A percentile compares a stretch with the other conserved stretches of the same genome.
Evolutionary conservation across 2,329 filamentous ascomycete genomes (phyloP).

Genomic region (Diplodia corticola): DNA sequence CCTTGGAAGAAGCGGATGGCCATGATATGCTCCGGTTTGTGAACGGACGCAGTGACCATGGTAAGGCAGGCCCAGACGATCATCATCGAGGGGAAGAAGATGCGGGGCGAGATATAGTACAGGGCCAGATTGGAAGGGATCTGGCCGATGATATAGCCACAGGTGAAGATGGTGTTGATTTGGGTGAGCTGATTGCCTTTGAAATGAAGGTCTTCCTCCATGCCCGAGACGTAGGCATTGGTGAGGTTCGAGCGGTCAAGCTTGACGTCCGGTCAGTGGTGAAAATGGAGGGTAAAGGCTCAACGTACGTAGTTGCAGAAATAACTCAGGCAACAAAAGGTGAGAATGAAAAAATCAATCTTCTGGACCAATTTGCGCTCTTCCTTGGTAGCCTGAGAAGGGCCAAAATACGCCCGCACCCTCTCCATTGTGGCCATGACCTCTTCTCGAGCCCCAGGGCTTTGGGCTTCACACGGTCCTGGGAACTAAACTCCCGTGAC

Average conservation of each 20-base stretch:
- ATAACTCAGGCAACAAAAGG: slow-evolving; percentile 59
- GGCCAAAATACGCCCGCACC: slow-evolving; percentile 33
- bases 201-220: slow-evolving; percentile 44
- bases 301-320: slow-evolving; percentile 33
- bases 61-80: slow-evolving; percentile 64
- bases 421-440: slow-evolving; percentile 2
- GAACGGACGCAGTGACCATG: slow-evolving; percentile 58
- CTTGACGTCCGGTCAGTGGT: slow-evolving; percentile 26
- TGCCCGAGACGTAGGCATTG: slow-evolving; percentile 46
- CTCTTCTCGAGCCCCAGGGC: neutral
- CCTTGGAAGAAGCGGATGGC: slow-evolving; percentile 58
- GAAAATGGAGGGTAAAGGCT: neutral
- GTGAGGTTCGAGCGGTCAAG: slow-evolving; percentile 45
- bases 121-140: slow-evolving; percentile 63
- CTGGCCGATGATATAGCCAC: slow-evolving; percentile 56
- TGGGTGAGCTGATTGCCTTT: slow-evolving; percentile 45
- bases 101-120: slow-evolving; percentile 62
- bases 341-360: slow-evolving; percentile 65
- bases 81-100: slow-evolving; percentile 66
- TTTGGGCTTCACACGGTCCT: neutral
- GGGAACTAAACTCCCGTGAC: neutral
- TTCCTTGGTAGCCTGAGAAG: slow-evolving; percentile 37
- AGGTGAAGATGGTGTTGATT: slow-evolving; percentile 48
- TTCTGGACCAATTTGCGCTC: slow-evolving; percentile 55
- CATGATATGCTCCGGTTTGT: slow-evolving; percentile 58